Base-by-base conservation (phyloP, 2,329 filamentous ascomycete genomes). In the Nigrograna mackinnonii region DNA sequence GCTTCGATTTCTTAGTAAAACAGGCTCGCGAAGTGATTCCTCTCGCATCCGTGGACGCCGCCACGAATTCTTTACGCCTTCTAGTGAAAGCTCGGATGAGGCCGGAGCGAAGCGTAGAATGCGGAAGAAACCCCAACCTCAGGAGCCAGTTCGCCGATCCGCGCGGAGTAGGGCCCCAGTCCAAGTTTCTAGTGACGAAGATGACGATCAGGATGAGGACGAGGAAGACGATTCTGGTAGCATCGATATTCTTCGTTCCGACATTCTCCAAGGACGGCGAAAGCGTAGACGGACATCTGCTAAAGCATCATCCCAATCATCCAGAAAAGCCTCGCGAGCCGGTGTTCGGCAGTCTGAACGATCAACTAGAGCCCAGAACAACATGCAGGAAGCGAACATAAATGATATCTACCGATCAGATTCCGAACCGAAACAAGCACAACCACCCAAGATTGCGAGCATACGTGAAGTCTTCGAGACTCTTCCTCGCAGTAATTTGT, bases 381-480 rank as follows among this genome's bases (percentile, higher is more conserved):
- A 68, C 43, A 78, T 78, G 75, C 62, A 74, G 41, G 84, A 86
- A 48, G 72, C 77, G 1, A 69, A 67, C 17, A 70, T 82, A 83
- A 79, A 87, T 30, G 81, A 86, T 54, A 75, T 77, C 41, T 78
- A 69, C 44, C 68, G 72, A 35, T 71, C 71, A 5, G 72, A 74
- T 35, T 74, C 72, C 12, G 64, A 65, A 39, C 53, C 64, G 11
- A 64, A 53, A 37, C 55, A 57, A 13, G 49, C 70, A 0, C 57
- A 65, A 0, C 71, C 73, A 9, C 74, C 80, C 1, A 83, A 84
- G 66, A 70, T 82, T 31, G 70, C 80, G 11, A 83, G 84, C 12
- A 79, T 71, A 4, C 68, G 91, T 51, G 94, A 97, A 63, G 66
- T 80, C 5, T 97, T 95, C 62, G 76, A 83, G 42, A 75, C 76